phyloP scores from a whole-genome alignment of 176 grass and related monocot genomes.

The Themeda triandra region DNA sequence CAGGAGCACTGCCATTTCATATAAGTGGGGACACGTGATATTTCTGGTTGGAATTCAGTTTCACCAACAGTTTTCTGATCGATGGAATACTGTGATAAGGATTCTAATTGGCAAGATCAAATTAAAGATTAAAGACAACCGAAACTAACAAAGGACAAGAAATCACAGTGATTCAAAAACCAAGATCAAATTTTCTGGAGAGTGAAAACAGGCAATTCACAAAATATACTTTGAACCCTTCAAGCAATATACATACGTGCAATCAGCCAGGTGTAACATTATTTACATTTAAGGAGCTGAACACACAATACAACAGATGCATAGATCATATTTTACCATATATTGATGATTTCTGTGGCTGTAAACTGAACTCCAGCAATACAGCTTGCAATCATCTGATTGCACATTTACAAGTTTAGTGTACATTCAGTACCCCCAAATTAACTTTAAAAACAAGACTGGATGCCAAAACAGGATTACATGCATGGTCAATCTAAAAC shows the following conservation, averaged over 20 bases:
- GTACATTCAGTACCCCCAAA: constrained; percentile 14
- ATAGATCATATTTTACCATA: not conserved
- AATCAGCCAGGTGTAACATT: constrained; percentile 4
- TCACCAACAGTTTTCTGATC: not conserved
- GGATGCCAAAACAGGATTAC: constrained; percentile 28
- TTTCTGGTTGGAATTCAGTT: not conserved
- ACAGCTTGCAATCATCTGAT: constrained; percentile 14
- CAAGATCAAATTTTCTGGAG: not conserved
- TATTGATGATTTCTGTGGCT: not conserved
- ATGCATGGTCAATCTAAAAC: constrained; percentile 9
- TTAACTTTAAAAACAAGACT: constrained; percentile 17
- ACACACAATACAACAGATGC: constrained; percentile 1
- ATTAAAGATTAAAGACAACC: not conserved
- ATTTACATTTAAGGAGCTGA: not conserved
- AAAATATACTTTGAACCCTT: constrained; percentile 12
- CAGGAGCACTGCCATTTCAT: not conserved
- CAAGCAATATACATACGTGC: not conserved
- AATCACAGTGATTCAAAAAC: not conserved
- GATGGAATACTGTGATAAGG: not conserved
- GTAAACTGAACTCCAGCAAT: constrained; percentile 22
- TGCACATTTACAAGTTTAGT: constrained; percentile 10
- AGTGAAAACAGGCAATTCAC: not conserved
- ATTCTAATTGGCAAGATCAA: not conserved
- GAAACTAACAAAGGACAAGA: not conserved
- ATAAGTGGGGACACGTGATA: not conserved